phyloP scores from a whole-genome alignment of 306 rosid species.

The Malus fusca region DNA sequence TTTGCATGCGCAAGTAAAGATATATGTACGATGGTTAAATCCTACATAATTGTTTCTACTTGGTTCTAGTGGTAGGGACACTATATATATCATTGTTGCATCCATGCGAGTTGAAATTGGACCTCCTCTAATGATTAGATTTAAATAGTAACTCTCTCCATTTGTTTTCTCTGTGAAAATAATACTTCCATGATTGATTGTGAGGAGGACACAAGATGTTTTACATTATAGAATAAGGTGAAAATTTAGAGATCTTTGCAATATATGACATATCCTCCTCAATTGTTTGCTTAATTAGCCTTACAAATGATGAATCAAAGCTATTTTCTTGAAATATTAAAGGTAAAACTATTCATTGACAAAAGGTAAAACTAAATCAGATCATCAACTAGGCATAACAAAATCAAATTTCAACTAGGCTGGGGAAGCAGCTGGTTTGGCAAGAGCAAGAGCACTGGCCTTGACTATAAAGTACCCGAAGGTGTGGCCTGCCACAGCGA shows the following conservation, averaged over 20 bases:
- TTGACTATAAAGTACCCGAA: conserved; percentile 47
- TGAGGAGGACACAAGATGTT: background rate
- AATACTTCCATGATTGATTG: background rate
- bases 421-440: conserved; percentile 7
- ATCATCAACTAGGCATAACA: background rate
- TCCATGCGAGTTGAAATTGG: no score
- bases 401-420: conserved; percentile 19
- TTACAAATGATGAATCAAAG: background rate
- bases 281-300: background rate
- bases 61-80: background rate
- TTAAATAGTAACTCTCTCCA: background rate
- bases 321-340: background rate
- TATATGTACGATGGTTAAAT: no score
- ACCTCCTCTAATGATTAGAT: no score
- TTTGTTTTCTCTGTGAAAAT: background rate
- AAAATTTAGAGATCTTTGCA: no score
- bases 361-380: background rate
- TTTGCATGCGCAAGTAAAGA: no score
- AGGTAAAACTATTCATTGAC: background rate
- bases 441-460: conserved; percentile 21
- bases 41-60: no score
- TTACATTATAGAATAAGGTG: no score
- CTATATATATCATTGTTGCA: background rate
- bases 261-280: background rate
- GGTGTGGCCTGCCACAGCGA: conserved; percentile 60